Base-by-base conservation (phyloP, 75 land plant species). In the Pinus tabuliformis region DNA sequence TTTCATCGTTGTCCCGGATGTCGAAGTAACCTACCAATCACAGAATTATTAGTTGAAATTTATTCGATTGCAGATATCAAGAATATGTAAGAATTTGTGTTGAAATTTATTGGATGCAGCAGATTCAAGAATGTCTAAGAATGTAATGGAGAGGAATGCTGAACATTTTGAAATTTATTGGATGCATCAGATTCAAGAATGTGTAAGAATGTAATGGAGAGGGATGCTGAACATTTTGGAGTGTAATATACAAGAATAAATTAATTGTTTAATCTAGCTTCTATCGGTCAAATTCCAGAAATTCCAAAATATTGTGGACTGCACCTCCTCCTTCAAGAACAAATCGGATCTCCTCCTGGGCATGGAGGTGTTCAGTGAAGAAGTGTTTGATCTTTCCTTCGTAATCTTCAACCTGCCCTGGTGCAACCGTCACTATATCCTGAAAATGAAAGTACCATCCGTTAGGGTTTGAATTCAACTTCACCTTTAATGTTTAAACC, bases 341-440 rank as follows among this genome's bases (percentile, higher is more conserved):
- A 26, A 81, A 65, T 20, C 81, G 73, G 57, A 80, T 81, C 72
- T 81, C 82, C 73, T 81, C 82, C 58, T 81, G 58, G 15, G 81
- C 59, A 42, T 81, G 82, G 62, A 78, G 62, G 24, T 81, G 82
- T 59, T 81, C 82, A 6, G 59, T 49, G 57, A 76, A 80, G 79
- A 80, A 80, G 56, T 59, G 64, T 54, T 57, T 61, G n/a, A 80
- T 57, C 70, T 80, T 80, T 16, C 49, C 70, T 8, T 76, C 79
- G n/a, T 80, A 80, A 68, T 75, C 63, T 54, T 75, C 81, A 54
- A 80, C 20, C 59, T 56, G 39, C 15, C 77, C 81, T 6, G 79
- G 81, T 1, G 81, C 77, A 13, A 80, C 81, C 5, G 77, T 75
- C 80, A 75, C 57, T 28, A 79, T 80, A 18, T 76, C 80, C 82